Evolutionary conservation across 805 yeast species (phyloP).

Genomic region (Starmerella roubikii): DNA sequence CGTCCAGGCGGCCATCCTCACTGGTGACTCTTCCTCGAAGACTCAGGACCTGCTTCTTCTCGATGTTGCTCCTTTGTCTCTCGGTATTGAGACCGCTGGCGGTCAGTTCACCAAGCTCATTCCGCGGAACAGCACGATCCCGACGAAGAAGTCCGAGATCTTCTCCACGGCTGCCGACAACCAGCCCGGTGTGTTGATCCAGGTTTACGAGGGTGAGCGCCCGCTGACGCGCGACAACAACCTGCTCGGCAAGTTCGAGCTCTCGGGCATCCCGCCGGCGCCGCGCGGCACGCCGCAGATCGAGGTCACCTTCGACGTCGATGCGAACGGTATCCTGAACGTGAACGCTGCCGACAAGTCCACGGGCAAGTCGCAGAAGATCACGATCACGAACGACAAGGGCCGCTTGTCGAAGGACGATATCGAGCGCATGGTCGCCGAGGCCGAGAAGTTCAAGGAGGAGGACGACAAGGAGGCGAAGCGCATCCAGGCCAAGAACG

Average conservation of each 20-base stretch:
- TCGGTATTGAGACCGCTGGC: slow-evolving; percentile 98
- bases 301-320: slow-evolving; percentile 93
- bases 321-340: slow-evolving; percentile 94
- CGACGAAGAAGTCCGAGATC: slow-evolving; percentile 93
- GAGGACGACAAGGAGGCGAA: slow-evolving; percentile 91
- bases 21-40: slow-evolving; percentile 93
- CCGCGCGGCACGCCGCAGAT: slow-evolving; percentile 98
- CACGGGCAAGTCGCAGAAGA: slow-evolving; percentile 94
- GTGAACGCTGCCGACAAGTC: slow-evolving; percentile 96
- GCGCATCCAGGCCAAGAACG: slow-evolving; percentile 89
- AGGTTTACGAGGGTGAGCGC: slow-evolving; percentile 97
- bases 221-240: slow-evolving; percentile 91
- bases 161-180: slow-evolving; percentile 95
- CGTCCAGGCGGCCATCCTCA: slow-evolving; percentile 91
- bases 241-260: slow-evolving; percentile 92
- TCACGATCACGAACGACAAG: slow-evolving; percentile 95
- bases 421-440: slow-evolving; percentile 93
- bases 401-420: slow-evolving; percentile 97
- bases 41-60: slow-evolving; percentile 87
- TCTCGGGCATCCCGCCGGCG: slow-evolving; percentile 94
- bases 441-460: slow-evolving; percentile 94
- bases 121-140: slow-evolving; percentile 96
- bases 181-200: slow-evolving; percentile 97
- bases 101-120: slow-evolving; percentile 98
- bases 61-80: slow-evolving; percentile 94